Evolutionary conservation across 2,329 filamentous ascomycete species (phyloP), one percentile per base, ranked within the genome.

Genomic region (Penicillium sp.): DNA sequence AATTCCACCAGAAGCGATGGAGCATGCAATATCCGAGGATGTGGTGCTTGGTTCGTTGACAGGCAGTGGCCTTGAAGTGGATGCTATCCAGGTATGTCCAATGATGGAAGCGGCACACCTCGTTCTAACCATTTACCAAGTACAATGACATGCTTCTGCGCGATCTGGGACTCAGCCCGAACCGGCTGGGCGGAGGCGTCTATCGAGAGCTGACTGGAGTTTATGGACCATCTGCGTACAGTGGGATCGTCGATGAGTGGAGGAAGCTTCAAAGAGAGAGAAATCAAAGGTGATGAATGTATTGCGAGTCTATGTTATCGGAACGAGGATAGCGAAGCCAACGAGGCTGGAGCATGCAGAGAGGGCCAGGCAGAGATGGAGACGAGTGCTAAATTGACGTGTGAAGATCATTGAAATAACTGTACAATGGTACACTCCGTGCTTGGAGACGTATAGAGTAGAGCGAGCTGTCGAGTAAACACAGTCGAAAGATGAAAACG

Each of bases 211-310:
- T 67, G 16, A 62, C 50, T 1, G 59, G 59, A 2, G 56, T 63
- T 22, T 66, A 68, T 50, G 44, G 55, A 10, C 61, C 65, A 6
- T 56, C 54, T 6, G 60, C 55, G 13, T 68, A 68, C 51, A 53
- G 53, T 16, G 63, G 63, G 9, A 68, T 67, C 18, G 65, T 67
- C 22, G 57, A 65, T 1, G 63, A 68, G 45, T 67, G 62, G 63
- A 55, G n/a, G 29, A 41, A 40, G 16, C 40, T 29, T 24, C 24
- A 34, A 39, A 21, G 22, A 13, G 8, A 31, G 32, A 16, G 5
- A 16, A 31, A 16, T 24, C 32, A 36, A 24, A 1, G 2, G 21
- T 48, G 36, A 39, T 13, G 27, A 10, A 8, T 18, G 8, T 11
- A 8, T 13, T 43, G 40, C 10, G 11, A 44, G 5, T 4, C 6